These are phyloP conservation scores for Schwanniomyces vanrijiae DNA, from an alignment of 805 yeast species.

Conservation along the genomic window DNA sequence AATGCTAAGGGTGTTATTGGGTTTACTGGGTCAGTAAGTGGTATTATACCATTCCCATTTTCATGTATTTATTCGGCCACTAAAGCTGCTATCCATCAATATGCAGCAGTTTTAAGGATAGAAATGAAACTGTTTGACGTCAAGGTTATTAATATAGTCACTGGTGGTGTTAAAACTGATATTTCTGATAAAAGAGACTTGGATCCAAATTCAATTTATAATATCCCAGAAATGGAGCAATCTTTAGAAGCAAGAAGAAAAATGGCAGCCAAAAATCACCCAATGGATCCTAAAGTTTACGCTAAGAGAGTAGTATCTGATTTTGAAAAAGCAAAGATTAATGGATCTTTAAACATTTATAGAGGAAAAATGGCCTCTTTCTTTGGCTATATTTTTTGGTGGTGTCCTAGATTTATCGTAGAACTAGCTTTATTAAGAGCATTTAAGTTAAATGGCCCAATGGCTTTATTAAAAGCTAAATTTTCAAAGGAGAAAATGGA, in stretches of 20 bases:
- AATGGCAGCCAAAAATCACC: constrained; percentile 60
- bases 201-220: constrained; percentile 55
- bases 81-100: constrained; percentile 77
- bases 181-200: constrained; percentile 66
- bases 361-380: constrained; percentile 51
- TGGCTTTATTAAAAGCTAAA: constrained; percentile 20
- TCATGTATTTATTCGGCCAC: constrained; percentile 64
- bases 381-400: constrained; percentile 30
- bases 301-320: constrained; percentile 57
- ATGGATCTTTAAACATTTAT: constrained; percentile 48
- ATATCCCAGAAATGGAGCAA: constrained; percentile 48
- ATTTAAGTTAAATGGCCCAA: constrained; percentile 28
- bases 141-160: constrained; percentile 63
- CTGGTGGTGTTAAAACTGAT: constrained; percentile 75
- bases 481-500: constrained; percentile 10
- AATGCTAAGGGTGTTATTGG: constrained; percentile 67
- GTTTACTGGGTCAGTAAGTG: constrained; percentile 75
- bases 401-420: constrained; percentile 49
- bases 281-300: constrained; percentile 59
- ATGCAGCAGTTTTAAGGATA: constrained; percentile 58
- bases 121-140: constrained; percentile 76
- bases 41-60: constrained; percentile 68
- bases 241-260: constrained; percentile 52
- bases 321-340: constrained; percentile 36
- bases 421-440: constrained; percentile 40